Percentiles rank a stretch among this genome's conserved stretches.
Evolutionary conservation across 768 basidiomycete species (phyloP).

Genomic region (Hypholoma sublateritium): DNA sequence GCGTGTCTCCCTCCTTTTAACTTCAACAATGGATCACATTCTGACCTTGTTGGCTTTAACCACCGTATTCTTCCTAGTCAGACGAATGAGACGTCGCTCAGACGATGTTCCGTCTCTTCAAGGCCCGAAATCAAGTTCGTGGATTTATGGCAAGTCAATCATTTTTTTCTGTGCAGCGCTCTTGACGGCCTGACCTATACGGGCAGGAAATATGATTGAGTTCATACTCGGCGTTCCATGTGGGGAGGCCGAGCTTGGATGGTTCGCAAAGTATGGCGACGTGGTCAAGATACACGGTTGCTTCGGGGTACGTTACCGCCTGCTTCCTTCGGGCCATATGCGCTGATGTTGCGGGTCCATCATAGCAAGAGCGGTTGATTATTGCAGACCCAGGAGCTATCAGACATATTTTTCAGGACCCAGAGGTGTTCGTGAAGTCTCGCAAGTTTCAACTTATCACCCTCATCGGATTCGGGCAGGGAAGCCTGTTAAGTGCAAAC

Average conservation of each 20-base stretch:
- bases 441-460: neutral
- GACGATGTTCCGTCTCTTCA: neutral
- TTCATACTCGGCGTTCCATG: neutral
- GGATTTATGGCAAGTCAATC: constrained; percentile 1
- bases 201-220: neutral
- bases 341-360: neutral
- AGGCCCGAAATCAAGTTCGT: neutral
- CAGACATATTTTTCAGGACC: neutral
- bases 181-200: neutral
- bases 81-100: too few relatives aligned
- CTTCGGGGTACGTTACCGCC: neutral
- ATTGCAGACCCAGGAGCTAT: neutral
- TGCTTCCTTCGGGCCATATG: neutral
- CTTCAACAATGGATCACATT: too few relatives aligned
- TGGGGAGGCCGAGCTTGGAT: neutral
- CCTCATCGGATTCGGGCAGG: neutral
- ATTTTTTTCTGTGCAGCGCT: neutral
- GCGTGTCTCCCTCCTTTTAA: too few relatives aligned
- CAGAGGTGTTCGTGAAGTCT: neutral
- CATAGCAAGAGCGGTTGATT: constrained; percentile 4
- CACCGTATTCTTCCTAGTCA: too few relatives aligned
- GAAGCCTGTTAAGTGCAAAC: neutral
- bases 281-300: constrained; percentile 1
- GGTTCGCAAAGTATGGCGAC: neutral
- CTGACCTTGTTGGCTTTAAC: too few relatives aligned